phyloP scores from a whole-genome alignment of 1,139 yeast genomes.

The Taphrina communis region DNA sequence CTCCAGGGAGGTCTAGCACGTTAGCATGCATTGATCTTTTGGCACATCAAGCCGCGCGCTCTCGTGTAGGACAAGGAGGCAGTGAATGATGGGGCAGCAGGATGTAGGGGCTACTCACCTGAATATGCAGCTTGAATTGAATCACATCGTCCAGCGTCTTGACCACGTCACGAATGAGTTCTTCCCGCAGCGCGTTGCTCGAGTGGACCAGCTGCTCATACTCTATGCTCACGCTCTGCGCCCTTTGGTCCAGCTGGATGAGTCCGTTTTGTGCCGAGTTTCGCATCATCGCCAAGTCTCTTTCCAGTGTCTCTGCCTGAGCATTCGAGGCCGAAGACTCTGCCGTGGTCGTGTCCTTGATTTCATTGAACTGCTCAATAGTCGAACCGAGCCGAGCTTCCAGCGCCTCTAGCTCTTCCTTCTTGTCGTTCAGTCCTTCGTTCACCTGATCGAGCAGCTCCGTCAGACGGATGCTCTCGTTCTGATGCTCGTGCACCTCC shows the following conservation, averaged over 20 bases:
- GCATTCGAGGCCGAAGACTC: constrained; percentile 63
- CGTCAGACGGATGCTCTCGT: constrained; percentile 64
- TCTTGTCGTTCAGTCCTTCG: constrained; percentile 63
- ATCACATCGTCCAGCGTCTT: constrained; percentile 65
- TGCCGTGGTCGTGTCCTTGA: constrained; percentile 61
- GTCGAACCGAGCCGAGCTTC: constrained; percentile 63
- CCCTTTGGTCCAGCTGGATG: constrained; percentile 62
- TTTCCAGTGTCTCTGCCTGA: constrained; percentile 70
- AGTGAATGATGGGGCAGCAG: too few species aligned
- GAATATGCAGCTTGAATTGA: constrained; percentile 69
- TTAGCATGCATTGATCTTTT: not conserved
- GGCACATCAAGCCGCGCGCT: too few species aligned
- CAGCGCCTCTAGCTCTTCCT: constrained; percentile 64
- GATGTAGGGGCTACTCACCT: constrained; percentile 53
- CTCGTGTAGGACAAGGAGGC: too few species aligned
- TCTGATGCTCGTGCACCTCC: constrained; percentile 62
- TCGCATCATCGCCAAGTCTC: constrained; percentile 64
- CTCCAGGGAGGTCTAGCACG: constrained; percentile 51
- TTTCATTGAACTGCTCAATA: constrained; percentile 64
- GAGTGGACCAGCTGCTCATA: constrained; percentile 61
- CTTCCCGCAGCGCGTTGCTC: constrained; percentile 58
- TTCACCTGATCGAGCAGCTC: constrained; percentile 64
- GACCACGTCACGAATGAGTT: constrained; percentile 62
- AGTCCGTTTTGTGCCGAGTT: constrained; percentile 62
- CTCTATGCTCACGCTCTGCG: constrained; percentile 62